Percentiles rank a stretch among this genome's conserved stretches.
phyloP scores from a whole-genome alignment of 2,329 filamentous ascomycete genomes.

The Mycosphaerella arachidis region DNA sequence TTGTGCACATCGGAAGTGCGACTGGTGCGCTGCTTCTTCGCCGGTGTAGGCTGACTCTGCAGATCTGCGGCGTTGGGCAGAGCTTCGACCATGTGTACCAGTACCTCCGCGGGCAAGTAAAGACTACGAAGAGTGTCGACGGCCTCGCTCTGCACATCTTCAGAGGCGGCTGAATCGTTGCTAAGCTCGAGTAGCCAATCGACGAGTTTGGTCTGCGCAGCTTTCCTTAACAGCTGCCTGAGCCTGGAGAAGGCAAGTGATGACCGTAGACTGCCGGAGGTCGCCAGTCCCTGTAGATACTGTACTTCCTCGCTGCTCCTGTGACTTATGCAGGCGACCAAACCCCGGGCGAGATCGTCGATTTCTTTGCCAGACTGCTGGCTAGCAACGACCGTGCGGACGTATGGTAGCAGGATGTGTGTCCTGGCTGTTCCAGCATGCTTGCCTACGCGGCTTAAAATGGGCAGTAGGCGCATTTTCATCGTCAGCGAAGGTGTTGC shows the following conservation, averaged over 20 bases:
- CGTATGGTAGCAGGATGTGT: conserved; percentile 68
- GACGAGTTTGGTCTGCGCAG: conserved; percentile 56
- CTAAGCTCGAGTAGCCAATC: conserved; percentile 58
- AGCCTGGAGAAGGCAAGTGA: conserved; percentile 63
- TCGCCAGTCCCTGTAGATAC: conserved; percentile 50
- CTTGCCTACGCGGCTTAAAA: conserved; percentile 68
- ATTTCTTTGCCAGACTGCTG: conserved; percentile 47
- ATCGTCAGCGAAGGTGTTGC: conserved; percentile 63
- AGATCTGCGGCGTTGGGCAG: conserved; percentile 67
- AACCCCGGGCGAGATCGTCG: conserved; percentile 50
- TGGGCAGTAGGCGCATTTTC: conserved; percentile 66
- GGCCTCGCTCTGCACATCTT: conserved; percentile 52
- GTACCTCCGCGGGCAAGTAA: conserved; percentile 66
- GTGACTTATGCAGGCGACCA: conserved; percentile 51
- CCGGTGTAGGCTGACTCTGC: conserved; percentile 65
- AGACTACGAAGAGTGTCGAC: conserved; percentile 69
- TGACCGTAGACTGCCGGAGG: conserved; percentile 49
- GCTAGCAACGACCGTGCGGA: conserved; percentile 64
- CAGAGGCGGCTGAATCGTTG: conserved; percentile 30
- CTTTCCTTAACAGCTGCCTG: conserved; percentile 67
- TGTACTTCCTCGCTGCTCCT: conserved; percentile 56
- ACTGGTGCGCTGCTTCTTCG: conserved; percentile 76
- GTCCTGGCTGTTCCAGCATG: conserved; percentile 67
- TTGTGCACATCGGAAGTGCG: conserved; percentile 56
- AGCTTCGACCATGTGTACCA: conserved; percentile 67